phyloP scores from a whole-genome alignment of 2,329 filamentous ascomycete species.

The Podosphaera xanthii region DNA sequence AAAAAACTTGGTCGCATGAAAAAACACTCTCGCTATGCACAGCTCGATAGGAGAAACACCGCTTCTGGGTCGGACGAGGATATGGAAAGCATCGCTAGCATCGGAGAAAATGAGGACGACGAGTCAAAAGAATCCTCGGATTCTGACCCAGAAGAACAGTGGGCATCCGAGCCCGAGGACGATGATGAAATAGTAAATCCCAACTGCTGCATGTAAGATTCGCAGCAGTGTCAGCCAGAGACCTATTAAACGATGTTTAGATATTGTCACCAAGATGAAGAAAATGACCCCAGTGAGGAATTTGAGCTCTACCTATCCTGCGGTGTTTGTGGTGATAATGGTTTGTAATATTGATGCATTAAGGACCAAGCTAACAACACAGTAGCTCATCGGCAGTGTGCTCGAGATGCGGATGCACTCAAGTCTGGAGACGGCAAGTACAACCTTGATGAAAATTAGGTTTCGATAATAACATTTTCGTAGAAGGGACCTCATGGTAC shows the following conservation, averaged over 20 bases:
- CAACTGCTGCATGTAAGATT: conserved; percentile 41
- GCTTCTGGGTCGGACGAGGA: conserved; percentile 11
- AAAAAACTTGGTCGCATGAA: conserved; percentile 17
- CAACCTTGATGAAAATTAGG: conserved; percentile 1
- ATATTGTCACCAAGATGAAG: conserved; percentile 66
- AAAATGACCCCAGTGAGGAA: conserved; percentile 59
- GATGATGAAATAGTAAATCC: conserved; percentile 28
- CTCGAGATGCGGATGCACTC: conserved; percentile 44
- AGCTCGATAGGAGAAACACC: conserved; percentile 20
- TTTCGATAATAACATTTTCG: conserved; percentile 3
- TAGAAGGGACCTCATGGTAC: conserved; percentile 36
- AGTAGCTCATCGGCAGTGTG: conserved; percentile 79
- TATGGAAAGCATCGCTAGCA: conserved; percentile 12
- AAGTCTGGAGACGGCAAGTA: conserved; percentile 38
- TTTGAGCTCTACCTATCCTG: conserved; percentile 64
- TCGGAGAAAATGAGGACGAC: conserved; percentile 20
- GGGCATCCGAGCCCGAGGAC: conserved; percentile 28
- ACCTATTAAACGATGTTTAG: conserved; percentile 24
- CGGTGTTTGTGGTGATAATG: conserved; percentile 55
- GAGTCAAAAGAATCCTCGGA: conserved; percentile 34
- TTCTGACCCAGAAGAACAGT: conserved; percentile 33
- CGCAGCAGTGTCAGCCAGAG: conserved; percentile 4
- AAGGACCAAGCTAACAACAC: conserved; percentile 20
- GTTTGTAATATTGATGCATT: conserved; percentile 29
- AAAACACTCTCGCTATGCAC: conserved; percentile 13